phyloP scores from a whole-genome alignment of 768 basidiomycete species.

The Thelephora aurantiotincta region DNA sequence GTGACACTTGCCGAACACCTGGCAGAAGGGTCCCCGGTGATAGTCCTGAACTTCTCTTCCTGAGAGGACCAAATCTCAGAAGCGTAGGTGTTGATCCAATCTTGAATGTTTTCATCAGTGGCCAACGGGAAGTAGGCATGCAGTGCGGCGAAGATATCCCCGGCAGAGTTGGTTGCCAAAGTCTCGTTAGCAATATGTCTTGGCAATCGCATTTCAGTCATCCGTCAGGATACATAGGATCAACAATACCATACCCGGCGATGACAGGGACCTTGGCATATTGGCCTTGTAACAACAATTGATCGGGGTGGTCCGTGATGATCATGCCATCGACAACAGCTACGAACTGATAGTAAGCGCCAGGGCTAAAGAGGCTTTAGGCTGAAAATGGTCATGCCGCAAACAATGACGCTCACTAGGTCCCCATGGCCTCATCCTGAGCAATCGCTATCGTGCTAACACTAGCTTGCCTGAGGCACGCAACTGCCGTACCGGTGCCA shows the following conservation, averaged over 20 bases:
- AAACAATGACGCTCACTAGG: constrained; percentile 25
- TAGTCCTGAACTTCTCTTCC: constrained; percentile 26
- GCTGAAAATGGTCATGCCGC: not conserved
- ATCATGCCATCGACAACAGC: constrained; percentile 42
- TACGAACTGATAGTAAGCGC: constrained; percentile 31
- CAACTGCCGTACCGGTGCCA: not conserved
- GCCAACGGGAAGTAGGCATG: constrained; percentile 31
- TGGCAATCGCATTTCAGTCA: constrained; percentile 6
- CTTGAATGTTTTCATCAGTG: constrained; percentile 22
- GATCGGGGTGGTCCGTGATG: constrained; percentile 36
- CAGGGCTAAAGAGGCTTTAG: constrained; percentile 15
- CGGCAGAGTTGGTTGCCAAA: constrained; percentile 21
- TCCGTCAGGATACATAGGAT: not conserved
- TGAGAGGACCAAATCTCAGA: constrained; percentile 27
- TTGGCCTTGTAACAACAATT: constrained; percentile 27
- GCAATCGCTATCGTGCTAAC: constrained; percentile 29
- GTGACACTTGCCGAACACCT: constrained; percentile 36
- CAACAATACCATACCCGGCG: constrained; percentile 31
- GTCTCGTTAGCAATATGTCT: constrained; percentile 51
- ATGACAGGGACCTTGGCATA: constrained; percentile 41
- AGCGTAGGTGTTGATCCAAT: constrained; percentile 28
- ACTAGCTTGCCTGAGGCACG: not conserved
- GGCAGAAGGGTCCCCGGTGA: constrained; percentile 35
- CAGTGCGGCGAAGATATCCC: constrained; percentile 23
- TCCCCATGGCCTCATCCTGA: constrained; percentile 31